These are phyloP conservation scores for Massariosphaeria phaeospora DNA, from an alignment of 495 filamentous ascomycete genomes.

Conservation along the genomic window DNA sequence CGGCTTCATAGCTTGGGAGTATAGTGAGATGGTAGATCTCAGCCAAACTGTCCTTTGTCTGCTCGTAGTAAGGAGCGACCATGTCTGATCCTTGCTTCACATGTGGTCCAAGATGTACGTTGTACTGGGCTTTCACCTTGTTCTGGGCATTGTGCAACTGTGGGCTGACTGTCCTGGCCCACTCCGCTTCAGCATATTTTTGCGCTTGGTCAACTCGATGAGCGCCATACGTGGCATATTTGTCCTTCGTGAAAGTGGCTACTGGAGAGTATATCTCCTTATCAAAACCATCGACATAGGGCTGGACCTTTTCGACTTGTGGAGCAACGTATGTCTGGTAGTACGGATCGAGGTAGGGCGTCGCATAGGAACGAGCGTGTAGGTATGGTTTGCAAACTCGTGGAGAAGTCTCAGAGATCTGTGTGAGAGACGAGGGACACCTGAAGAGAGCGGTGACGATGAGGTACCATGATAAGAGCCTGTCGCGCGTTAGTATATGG, in stretches of 20 bases:
- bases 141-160: constrained; percentile 59
- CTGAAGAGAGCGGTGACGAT: constrained; percentile 73
- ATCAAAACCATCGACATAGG: constrained; percentile 67
- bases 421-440: constrained; percentile 67
- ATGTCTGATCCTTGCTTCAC: constrained; percentile 54
- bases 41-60: constrained; percentile 53
- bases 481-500: constrained; percentile 37
- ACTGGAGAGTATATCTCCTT: constrained; percentile 62
- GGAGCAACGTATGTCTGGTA: constrained; percentile 78
- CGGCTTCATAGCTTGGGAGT: constrained; percentile 66
- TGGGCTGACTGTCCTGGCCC: constrained; percentile 71
- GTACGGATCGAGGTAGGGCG: constrained; percentile 79
- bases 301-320: constrained; percentile 69
- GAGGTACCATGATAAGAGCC: constrained; percentile 78
- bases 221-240: constrained; percentile 69
- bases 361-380: constrained; percentile 58
- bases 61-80: constrained; percentile 66
- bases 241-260: constrained; percentile 55
- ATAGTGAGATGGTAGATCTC: constrained; percentile 67
- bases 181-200: constrained; percentile 62
- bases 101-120: constrained; percentile 65
- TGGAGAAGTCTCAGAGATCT: constrained; percentile 65
- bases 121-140: constrained; percentile 61
- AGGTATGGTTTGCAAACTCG: constrained; percentile 82
- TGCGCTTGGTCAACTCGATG: constrained; percentile 65